Base-by-base conservation (phyloP, 306 rosid genomes). In the Hippophae gyantsensis region DNA sequence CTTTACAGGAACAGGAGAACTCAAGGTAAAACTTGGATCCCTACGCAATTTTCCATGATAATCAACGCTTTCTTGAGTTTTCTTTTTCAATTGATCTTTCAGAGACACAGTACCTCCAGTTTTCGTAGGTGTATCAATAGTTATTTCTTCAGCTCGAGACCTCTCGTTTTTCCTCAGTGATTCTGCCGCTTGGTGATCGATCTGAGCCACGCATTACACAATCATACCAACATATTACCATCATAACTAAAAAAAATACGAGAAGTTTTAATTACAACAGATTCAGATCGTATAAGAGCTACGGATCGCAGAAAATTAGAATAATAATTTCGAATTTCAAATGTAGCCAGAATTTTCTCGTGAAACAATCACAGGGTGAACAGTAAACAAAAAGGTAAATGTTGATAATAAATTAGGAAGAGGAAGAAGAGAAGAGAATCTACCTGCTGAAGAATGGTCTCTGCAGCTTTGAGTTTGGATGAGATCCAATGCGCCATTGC, bases 161-260 rank as follows among this genome's bases (percentile, higher is more conserved):
- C 58, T 74, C 76, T 93, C 99, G 69, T 78, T 75, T 76, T 93
- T 93, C 52, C 84, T 76, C 64, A 93, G 87, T 54, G 95, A 86
- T 48, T 86, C 99, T 11, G 99, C 99, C 40, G 99, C 97, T 88
- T 93, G 97, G 75, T 88, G 95, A 70, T 93, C 99, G 74, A 93
- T 82, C 99, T 93, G 76, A 68, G 69, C 57, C 76, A 68, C 68
- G 52, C 74, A 66, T 69, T 58, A 57, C 84, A 58, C 58, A 70
- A 48, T 42, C 61, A 43, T 5, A 64, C 43, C 11, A 41, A 50
- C 52, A 70, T 50, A 50, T 57, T 14, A 4, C 63, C 18, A 23
- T 41, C 42, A 49, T 40, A 27, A 13, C 13, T 11, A 3, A 42
- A 48, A 52, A 62, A 43, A 11, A 27, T 1, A 7, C 14, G 7